These are phyloP conservation scores for Aspergillus sp. DNA, from an alignment of 2,329 filamentous ascomycete genomes.

Conservation along the genomic window DNA sequence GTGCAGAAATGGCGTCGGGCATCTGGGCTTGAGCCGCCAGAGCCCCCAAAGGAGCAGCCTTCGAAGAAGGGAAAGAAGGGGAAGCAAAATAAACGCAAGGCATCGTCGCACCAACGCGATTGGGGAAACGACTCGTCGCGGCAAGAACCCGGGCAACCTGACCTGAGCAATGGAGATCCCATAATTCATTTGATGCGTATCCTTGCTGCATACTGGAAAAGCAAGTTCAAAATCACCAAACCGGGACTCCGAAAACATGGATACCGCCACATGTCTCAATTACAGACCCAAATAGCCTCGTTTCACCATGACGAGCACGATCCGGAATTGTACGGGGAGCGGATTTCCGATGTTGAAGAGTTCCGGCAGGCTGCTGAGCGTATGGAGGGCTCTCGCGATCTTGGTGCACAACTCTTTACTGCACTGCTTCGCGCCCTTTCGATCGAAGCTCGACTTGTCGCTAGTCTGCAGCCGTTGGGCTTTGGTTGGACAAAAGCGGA, in stretches of 20 bases:
- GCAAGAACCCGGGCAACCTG: conserved; percentile 68
- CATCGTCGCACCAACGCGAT: conserved; percentile 51
- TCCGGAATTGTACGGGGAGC: conserved; percentile 70
- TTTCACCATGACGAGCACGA: conserved; percentile 66
- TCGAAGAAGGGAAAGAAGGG: conserved; percentile 45
- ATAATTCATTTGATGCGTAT: conserved; percentile 72
- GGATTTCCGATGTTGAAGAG: conserved; percentile 63
- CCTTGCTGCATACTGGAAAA: conserved; percentile 84
- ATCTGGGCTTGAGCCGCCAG: conserved; percentile 60
- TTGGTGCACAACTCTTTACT: conserved; percentile 87
- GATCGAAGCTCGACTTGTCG: conserved; percentile 78
- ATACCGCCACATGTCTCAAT: conserved; percentile 74
- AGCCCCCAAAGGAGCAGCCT: conserved; percentile 34
- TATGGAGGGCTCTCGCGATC: conserved; percentile 79
- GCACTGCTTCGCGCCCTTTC: conserved; percentile 77
- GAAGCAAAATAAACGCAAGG: conserved; percentile 25
- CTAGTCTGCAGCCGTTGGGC: conserved; percentile 79
- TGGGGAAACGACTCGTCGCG: conserved; percentile 71
- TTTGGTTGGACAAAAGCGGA: conserved; percentile 90
- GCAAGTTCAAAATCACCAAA: conserved; percentile 72
- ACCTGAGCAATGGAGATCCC: conserved; percentile 82
- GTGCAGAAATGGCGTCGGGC: conserved; percentile 70
- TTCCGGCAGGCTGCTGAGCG: conserved; percentile 68
- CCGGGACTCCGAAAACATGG: conserved; percentile 86
- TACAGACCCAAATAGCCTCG: conserved; percentile 72